A percentile compares a stretch with the other conserved stretches of the same genome.
Conservation (phyloP, 805 yeast genomes). For the Starmerella sp. region DNA sequence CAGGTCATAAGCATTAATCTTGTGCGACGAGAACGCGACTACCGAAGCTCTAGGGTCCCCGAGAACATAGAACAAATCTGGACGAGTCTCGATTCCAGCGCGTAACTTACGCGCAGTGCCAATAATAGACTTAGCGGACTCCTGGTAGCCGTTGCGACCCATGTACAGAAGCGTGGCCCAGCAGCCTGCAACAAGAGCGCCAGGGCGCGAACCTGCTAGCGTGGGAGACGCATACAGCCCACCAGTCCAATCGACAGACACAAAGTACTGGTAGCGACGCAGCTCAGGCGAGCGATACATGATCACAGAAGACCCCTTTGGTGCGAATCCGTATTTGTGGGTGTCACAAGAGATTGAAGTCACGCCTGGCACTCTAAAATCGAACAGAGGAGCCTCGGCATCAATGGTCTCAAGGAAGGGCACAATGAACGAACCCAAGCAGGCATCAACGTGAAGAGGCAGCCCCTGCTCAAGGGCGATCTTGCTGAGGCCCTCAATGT, state of each 20-base stretch:
- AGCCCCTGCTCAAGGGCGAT: conserved; percentile 56
- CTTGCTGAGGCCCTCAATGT: conserved; percentile 58
- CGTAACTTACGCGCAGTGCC: conserved; percentile 50
- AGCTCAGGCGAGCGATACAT: conserved; percentile 67
- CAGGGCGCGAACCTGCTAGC: conserved; percentile 92
- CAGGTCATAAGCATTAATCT: conserved; percentile 61
- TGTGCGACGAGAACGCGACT: conserved; percentile 55
- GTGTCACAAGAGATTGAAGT: conserved; percentile 98
- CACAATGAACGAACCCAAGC: conserved; percentile 85
- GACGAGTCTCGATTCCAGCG: conserved; percentile 34
- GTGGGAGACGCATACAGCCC: conserved; percentile 96
- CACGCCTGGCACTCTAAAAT: conserved; percentile 78
- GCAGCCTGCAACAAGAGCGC: conserved; percentile 94
- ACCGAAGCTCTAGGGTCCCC: conserved; percentile 86
- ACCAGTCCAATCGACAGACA: conserved; percentile 79
- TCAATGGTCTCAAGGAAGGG: conserved; percentile 57
- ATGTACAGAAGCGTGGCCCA: conserved; percentile 85
- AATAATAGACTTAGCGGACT: conserved; percentile 58
- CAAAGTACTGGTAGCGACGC: conserved; percentile 73
- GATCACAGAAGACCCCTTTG: conserved; percentile 87
- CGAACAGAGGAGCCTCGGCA: conserved; percentile 44
- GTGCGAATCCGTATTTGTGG: conserved; percentile 98
- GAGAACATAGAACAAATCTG: conserved; percentile 45
- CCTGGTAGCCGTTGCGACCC: conserved; percentile 73
- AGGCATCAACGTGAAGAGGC: conserved; percentile 92